These are phyloP conservation scores for Lodderomyces theae DNA, from an alignment of 1,139 yeast species.

Conservation along the genomic window DNA sequence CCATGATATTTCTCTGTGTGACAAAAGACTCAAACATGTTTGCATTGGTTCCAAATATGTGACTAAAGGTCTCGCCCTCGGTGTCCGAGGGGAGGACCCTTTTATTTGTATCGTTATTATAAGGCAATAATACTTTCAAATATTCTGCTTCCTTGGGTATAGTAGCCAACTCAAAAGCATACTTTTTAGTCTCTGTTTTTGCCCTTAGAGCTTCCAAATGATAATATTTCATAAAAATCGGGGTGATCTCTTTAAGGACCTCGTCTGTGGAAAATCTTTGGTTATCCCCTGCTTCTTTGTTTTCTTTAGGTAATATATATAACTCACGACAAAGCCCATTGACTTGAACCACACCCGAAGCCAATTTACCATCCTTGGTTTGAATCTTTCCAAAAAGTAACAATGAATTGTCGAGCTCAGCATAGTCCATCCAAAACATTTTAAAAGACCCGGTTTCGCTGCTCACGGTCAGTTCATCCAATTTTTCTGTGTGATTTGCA, in stretches of 20 bases:
- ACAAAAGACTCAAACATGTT: slow-evolving; percentile 84
- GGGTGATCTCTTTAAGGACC: slow-evolving; percentile 73
- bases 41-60: slow-evolving; percentile 77
- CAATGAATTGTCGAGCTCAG: slow-evolving; percentile 69
- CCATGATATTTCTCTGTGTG: slow-evolving; percentile 81
- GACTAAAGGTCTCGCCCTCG: slow-evolving; percentile 73
- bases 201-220: slow-evolving; percentile 65
- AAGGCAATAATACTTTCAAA: slow-evolving; percentile 75
- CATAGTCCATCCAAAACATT: slow-evolving; percentile 89
- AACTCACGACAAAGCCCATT: slow-evolving; percentile 70
- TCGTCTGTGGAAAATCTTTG: slow-evolving; percentile 47
- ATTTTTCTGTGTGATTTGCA: slow-evolving; percentile 38
- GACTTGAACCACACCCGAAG: slow-evolving; percentile 78
- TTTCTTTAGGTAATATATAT: slow-evolving; percentile 70
- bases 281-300: slow-evolving; percentile 38
- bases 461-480: slow-evolving; percentile 45
- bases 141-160: slow-evolving; percentile 82
- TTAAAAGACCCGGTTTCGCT: slow-evolving; percentile 43
- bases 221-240: slow-evolving; percentile 58
- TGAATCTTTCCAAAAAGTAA: slow-evolving; percentile 81
- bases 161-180: slow-evolving; percentile 82
- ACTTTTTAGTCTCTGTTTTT: slow-evolving; percentile 71
- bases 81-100: slow-evolving; percentile 58
- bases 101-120: slow-evolving; percentile 52
- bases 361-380: slow-evolving; percentile 55